Conservation (phyloP, 768 basidiomycete species). For the Russula brevipes region DNA sequence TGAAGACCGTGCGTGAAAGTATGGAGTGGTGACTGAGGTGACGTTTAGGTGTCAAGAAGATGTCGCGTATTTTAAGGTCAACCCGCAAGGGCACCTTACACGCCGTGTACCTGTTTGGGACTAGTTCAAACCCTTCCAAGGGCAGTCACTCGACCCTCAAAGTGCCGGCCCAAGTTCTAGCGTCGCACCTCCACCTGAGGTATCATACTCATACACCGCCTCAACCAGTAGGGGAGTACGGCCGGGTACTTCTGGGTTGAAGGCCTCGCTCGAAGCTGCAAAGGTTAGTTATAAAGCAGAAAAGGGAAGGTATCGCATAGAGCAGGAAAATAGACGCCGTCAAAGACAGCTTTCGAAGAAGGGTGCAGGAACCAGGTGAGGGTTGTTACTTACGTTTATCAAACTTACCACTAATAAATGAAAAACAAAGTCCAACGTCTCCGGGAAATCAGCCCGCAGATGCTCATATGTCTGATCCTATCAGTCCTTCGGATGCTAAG, state of each 20-base stretch:
- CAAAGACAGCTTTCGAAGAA: conserved; percentile 5
- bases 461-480: neutral
- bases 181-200: conserved; percentile 16
- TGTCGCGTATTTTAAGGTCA: too few relatives aligned
- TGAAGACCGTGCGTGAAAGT: too few relatives aligned
- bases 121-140: conserved; percentile 20
- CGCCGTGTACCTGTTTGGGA: conserved; percentile 14
- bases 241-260: conserved; percentile 21
- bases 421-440: conserved; percentile 7
- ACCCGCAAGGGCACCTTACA: too few relatives aligned
- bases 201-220: conserved; percentile 22
- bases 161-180: neutral
- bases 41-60: too few relatives aligned
- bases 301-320: conserved; percentile 63
- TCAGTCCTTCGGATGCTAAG: neutral
- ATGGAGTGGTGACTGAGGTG: too few relatives aligned
- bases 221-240: conserved; percentile 11
- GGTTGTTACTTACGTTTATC: neutral
- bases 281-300: conserved; percentile 62
- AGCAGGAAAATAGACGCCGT: conserved; percentile 42
- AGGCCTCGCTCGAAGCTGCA: conserved; percentile 50
- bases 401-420: neutral
- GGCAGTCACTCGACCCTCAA: neutral
- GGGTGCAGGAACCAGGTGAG: conserved; percentile 11
- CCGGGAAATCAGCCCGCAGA: neutral